phyloP scores from a whole-genome alignment of 2,329 filamentous ascomycete species.

The Camillea tinctor region DNA sequence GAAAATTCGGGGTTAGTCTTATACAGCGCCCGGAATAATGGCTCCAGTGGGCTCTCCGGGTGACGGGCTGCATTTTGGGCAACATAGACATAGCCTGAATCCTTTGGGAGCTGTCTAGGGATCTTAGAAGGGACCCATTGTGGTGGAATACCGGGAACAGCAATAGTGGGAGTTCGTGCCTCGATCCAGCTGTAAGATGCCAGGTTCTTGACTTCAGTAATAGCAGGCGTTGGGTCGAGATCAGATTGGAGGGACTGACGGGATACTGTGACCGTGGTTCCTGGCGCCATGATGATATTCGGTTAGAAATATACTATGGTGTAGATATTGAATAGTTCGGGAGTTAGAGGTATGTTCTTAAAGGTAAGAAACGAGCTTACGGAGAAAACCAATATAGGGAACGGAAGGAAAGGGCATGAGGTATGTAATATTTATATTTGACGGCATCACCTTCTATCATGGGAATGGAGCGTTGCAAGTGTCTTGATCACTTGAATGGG shows the following conservation, averaged over 20 bases:
- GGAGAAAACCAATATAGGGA: too few species aligned
- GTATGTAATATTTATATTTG: too few species aligned
- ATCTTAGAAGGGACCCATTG: constrained; percentile 36
- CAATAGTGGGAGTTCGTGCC: constrained; percentile 40
- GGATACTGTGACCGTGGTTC: constrained; percentile 1
- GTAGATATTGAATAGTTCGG: too few species aligned
- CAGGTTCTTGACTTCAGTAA: constrained; percentile 39
- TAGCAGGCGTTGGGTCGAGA: constrained; percentile 20
- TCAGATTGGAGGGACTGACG: constrained; percentile 1
- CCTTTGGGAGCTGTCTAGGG: constrained; percentile 30
- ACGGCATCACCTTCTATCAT: too few species aligned
- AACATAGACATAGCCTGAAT: constrained; percentile 42
- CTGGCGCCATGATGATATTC: neutral
- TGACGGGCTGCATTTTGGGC: constrained; percentile 45
- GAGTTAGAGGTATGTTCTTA: too few species aligned
- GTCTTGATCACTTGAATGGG: too few species aligned
- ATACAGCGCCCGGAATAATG: constrained; percentile 45
- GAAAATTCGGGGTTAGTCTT: constrained; percentile 38
- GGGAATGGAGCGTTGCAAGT: too few species aligned
- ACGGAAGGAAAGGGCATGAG: too few species aligned
- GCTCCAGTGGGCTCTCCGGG: constrained; percentile 44
- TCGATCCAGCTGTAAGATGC: constrained; percentile 53
- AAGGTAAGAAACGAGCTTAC: too few species aligned
- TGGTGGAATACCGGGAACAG: constrained; percentile 42
- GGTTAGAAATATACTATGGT: neutral